A percentile compares a stretch with the other conserved stretches of the same genome.
Conservation (phyloP, 345 rosid genomes). For the Eucalyptus pumila region DNA sequence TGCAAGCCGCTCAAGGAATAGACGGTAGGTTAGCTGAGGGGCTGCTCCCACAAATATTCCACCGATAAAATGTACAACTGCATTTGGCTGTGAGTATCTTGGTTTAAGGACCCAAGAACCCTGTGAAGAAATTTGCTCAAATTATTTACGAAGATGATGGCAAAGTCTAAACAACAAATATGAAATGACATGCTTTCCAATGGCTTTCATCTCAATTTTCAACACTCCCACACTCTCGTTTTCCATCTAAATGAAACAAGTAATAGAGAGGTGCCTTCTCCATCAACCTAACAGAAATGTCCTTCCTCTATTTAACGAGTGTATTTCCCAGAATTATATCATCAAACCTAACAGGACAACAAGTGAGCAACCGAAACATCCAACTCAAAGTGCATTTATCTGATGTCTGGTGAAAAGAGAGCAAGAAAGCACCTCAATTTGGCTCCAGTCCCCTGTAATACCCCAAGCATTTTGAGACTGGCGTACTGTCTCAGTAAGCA, state of each 20-base stretch:
- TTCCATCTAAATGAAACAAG: neutral
- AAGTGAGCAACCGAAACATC: neutral
- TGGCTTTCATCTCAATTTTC: neutral
- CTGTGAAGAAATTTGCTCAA: conserved; percentile 16
- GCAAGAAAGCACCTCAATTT: conserved; percentile 57
- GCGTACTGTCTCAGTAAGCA: conserved; percentile 72
- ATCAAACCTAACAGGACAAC: neutral
- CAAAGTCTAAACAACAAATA: neutral
- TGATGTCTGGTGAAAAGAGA: neutral
- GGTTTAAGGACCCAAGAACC: conserved; percentile 98
- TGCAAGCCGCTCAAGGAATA: conserved; percentile 88
- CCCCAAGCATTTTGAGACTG: conserved; percentile 66
- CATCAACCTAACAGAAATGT: neutral
- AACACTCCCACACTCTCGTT: neutral
- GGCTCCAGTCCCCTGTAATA: conserved; percentile 57
- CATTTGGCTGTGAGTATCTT: conserved; percentile 39
- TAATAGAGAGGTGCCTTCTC: neutral
- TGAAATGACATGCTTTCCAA: neutral
- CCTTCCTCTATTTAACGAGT: neutral
- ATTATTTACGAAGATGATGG: neutral
- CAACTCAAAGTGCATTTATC: neutral
- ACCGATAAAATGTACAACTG: conserved; percentile 84
- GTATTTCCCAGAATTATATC: neutral
- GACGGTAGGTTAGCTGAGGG: conserved; percentile 90
- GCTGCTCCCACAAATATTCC: conserved; percentile 99